phyloP scores from a whole-genome alignment of 208 protist species.

The Trypanosoma theileri region DNA sequence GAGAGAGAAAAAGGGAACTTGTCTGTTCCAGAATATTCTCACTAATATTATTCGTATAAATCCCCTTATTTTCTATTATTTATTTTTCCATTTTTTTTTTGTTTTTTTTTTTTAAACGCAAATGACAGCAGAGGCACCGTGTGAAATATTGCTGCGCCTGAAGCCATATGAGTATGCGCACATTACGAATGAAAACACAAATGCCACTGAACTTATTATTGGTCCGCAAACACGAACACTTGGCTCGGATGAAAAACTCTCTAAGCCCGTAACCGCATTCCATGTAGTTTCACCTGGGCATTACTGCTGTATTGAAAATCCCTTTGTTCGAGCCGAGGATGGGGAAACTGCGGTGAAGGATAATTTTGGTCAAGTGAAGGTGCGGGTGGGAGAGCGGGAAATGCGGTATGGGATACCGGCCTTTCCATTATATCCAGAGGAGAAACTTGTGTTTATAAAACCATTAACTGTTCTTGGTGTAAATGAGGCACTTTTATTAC shows the following conservation, averaged over 20 bases:
- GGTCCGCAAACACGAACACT: slow-evolving; percentile 55
- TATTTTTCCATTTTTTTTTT: slow-evolving; percentile 16
- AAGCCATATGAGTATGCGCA: slow-evolving; percentile 71
- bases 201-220: slow-evolving; percentile 53
- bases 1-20: not conserved
- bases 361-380: slow-evolving; percentile 72
- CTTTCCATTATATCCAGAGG: slow-evolving; percentile 93
- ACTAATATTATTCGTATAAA: too few species aligned
- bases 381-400: slow-evolving; percentile 82
- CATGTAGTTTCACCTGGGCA: slow-evolving; percentile 47
- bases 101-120: slow-evolving; percentile 9
- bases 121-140: not conserved
- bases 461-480: slow-evolving; percentile 67
- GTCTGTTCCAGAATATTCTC: not conserved
- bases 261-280: slow-evolving; percentile 44
- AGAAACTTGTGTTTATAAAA: slow-evolving; percentile 48
- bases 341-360: slow-evolving; percentile 43
- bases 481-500: slow-evolving; percentile 45
- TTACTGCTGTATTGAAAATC: slow-evolving; percentile 69
- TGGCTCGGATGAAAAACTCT: slow-evolving; percentile 49
- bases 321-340: slow-evolving; percentile 33
- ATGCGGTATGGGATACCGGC: slow-evolving; percentile 72
- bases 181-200: slow-evolving; percentile 64
- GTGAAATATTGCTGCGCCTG: slow-evolving; percentile 45
- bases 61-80: too few species aligned